Base-by-base conservation (phyloP, 192 early-diverging fungal genomes). In the Coemansia sp. region DNA sequence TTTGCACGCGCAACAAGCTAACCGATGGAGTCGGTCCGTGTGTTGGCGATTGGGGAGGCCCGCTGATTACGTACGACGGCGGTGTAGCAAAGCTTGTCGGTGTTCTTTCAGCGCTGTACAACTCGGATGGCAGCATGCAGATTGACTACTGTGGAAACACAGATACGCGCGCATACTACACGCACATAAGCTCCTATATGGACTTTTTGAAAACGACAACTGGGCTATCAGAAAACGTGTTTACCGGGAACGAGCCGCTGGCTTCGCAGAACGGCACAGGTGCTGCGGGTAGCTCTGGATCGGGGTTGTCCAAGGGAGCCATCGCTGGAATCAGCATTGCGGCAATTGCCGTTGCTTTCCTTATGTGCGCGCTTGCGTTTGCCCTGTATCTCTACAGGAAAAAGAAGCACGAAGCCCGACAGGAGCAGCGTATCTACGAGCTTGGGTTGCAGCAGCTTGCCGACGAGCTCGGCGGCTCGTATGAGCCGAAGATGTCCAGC, bases 361-460 rank as follows among this genome's bases (percentile, higher is more conserved):
- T 79, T 8, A 14, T 79, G 9, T 62, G 58, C 54, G 17, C 70
- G 12, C 72, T 79, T 1, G 72, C 25, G 7, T 66, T 71, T 43
- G 54, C 74, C 20, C n/a, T 74, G 2, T 55, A 60, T 12, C 46
- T 55, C 37, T 68, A 59, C 39, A 42, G 53, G 32, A 74, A 70
- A 56, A 70, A 68, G 59, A 62, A 50, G 45, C 61, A 46, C 10
- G 77, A 79, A 40, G 61, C 59, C 16, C 45, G 46, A n/a, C 77
- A 68, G 6, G 72, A 71, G 55, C 71, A 79, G 65, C 71, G 69
- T 4, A 79, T 79, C 22, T 79, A 79, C 41, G 77, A 79, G 65
- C 72, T 79, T 20, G 77, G 77, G 5, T 50, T 79, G 65, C 77
- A 79, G 57, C 77, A 79, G 65, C 66, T 79, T 32, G 77, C 77